Conservation (phyloP, 345 rosid genomes). For the Raphanus raphanistrum region DNA sequence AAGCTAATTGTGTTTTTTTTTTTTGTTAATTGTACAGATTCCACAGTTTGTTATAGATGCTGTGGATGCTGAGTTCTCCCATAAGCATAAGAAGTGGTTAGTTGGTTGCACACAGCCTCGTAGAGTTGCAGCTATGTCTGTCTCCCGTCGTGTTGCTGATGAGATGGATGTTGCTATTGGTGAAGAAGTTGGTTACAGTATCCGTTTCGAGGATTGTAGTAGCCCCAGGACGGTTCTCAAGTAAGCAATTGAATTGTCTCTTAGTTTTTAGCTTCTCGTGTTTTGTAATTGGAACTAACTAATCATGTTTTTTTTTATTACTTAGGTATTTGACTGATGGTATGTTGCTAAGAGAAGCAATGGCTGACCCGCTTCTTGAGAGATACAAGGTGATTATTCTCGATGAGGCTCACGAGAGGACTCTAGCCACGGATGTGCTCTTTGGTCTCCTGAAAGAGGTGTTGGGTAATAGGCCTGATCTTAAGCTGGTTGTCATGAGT, state of each 20-base stretch:
- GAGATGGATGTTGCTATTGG: conserved; percentile 99
- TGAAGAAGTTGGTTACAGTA: conserved; percentile 97
- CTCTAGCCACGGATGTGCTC: conserved; percentile 87
- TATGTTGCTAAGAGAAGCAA: conserved; percentile 96
- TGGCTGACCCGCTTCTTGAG: conserved; percentile 97
- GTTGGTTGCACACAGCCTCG: conserved; percentile 97
- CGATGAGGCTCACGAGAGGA: conserved; percentile 98
- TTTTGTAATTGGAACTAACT: neutral
- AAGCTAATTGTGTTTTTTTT: neutral
- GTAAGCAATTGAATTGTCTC: conserved; percentile 47
- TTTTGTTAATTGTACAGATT: conserved; percentile 61
- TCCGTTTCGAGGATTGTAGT: conserved; percentile 94
- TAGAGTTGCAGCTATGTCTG: conserved; percentile 99
- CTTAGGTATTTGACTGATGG: conserved; percentile 95
- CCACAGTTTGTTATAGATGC: conserved; percentile 97
- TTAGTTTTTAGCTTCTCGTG: neutral
- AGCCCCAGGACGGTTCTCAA: conserved; percentile 85
- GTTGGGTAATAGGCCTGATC: conserved; percentile 73
- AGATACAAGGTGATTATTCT: conserved; percentile 94
- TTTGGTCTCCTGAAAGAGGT: conserved; percentile 98
- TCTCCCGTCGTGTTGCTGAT: conserved; percentile 99
- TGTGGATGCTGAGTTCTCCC: conserved; percentile 72
- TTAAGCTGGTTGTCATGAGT: conserved; percentile 99
- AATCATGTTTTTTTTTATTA: neutral
- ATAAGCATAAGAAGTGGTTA: conserved; percentile 81